Conservation (phyloP, 371 early-diverging fungal genomes). For the Haplosporangium sp. region DNA sequence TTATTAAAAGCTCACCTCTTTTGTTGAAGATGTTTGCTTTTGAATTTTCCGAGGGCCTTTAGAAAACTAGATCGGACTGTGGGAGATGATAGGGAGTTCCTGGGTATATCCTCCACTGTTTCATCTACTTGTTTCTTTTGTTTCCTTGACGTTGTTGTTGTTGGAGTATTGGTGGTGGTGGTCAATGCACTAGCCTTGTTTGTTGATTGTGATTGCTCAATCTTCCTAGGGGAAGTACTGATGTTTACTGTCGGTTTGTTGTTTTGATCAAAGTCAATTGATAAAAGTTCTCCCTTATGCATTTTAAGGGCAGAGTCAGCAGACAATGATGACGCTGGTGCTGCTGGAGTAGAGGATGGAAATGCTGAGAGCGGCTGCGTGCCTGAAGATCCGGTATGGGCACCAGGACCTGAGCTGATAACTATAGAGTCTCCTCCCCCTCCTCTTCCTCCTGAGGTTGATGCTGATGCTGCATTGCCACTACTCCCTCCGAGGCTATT, state of each 20-base stretch:
- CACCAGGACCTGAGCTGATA: slow-evolving; percentile 7
- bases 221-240: slow-evolving; percentile 4
- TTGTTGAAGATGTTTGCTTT: slow-evolving; percentile 42
- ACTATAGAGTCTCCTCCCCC: slow-evolving; percentile 9
- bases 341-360: slow-evolving; percentile 4
- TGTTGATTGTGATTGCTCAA: not conserved
- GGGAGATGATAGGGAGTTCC: slow-evolving; percentile 1
- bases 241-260: not conserved
- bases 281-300: slow-evolving; percentile 3
- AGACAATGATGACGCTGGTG: slow-evolving; percentile 2
- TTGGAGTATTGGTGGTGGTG: slow-evolving; percentile 5
- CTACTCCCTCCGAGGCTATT: not conserved
- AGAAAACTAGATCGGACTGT: slow-evolving; percentile 30
- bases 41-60: slow-evolving; percentile 42
- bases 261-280: not conserved
- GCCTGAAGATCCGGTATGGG: slow-evolving; percentile 8
- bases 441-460: not conserved
- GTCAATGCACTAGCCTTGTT: slow-evolving; percentile 3
- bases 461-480: not conserved
- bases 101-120: not conserved
- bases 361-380: slow-evolving; percentile 14
- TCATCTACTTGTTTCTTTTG: slow-evolving; percentile 11
- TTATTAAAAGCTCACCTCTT: slow-evolving; percentile 21
- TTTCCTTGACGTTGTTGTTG: slow-evolving; percentile 12
- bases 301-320: slow-evolving; percentile 6